Evolutionary conservation across 164 flowering plant species (phyloP), one percentile per base, ranked within the genome.

Genomic region (Berberis thunbergii): DNA sequence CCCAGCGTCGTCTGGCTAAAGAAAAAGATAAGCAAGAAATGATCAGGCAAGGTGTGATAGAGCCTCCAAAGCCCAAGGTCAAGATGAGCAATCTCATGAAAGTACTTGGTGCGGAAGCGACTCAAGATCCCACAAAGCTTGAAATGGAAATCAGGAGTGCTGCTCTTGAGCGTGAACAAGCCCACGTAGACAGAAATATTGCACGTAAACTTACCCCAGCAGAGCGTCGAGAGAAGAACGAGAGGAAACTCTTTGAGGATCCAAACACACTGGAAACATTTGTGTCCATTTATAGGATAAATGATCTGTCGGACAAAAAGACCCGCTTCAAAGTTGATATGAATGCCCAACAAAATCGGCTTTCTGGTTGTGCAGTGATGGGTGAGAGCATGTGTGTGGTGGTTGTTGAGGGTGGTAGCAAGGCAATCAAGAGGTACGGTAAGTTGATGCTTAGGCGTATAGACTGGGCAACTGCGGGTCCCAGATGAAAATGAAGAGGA

Each of bases 91-190:
- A 94, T 77, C 81, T 94, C 53, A 91, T 91, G 97, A 94, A 84
- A 75, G 97, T 94, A 52, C 90, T 94, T 70, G 99, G 96, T 7
- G 81, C 97, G 39, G 96, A 94, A 85, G 99, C 97, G 4, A 94
- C 99, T 44, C 99, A 91, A 72, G 99, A 94, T 73, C 99, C 99
- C 39, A 94, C 99, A 2, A 79, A 73, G 71, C 87, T 94, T 58
- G 99, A 94, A 75, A 94, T 79, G 91, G 96, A 94, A 68, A 86
- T 94, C 54, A 77, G 97, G 41, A 84, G 77, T 70, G 99, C 99
- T 61, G 99, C 99, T 67, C 96, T 96, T 71, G 99, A 94, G 77
- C 89, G 99, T 69, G 99, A 94, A 65, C 97, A 89, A 71, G 99
- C 99, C 55, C 99, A 94, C 63, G 84, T 86, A 4, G 99, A 94